These are phyloP conservation scores for Cocos nucifera DNA, from an alignment of 176 grass and related monocot species.

Conservation along the genomic window DNA sequence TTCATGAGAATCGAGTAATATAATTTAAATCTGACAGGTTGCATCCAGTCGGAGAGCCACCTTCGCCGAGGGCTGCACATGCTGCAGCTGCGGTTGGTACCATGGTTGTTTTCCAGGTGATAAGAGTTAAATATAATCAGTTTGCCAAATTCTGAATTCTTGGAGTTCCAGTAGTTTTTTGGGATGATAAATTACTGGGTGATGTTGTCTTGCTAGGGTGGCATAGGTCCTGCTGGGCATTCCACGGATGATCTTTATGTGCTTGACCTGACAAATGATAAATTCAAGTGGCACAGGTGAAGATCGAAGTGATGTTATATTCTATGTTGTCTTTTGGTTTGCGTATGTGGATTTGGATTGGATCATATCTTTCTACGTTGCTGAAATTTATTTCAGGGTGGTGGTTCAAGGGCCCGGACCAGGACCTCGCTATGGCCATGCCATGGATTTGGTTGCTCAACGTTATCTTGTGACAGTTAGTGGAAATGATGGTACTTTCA, in stretches of 20 bases:
- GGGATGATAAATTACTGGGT: neutral
- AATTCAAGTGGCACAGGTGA: slow-evolving; percentile 99
- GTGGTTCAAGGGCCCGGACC: slow-evolving; percentile 92
- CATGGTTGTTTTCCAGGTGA: slow-evolving; percentile 98
- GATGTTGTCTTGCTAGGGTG: slow-evolving; percentile 47
- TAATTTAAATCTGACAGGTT: slow-evolving; percentile 29
- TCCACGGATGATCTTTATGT: slow-evolving; percentile 97
- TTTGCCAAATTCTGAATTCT: neutral
- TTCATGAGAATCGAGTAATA: too few relatives aligned
- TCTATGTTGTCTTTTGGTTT: neutral
- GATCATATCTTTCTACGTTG: slow-evolving; percentile 18
- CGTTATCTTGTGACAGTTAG: slow-evolving; percentile 91
- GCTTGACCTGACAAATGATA: slow-evolving; percentile 96
- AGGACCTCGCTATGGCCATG: slow-evolving; percentile 93
- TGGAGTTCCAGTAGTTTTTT: slow-evolving; percentile 10
- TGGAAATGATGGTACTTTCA: slow-evolving; percentile 67
- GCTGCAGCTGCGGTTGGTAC: slow-evolving; percentile 75
- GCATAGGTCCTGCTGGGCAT: slow-evolving; percentile 91
- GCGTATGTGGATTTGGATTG: neutral
- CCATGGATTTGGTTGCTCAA: slow-evolving; percentile 90
- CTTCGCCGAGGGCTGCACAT: slow-evolving; percentile 85
- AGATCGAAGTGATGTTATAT: neutral
- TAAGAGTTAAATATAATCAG: neutral
- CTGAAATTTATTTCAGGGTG: slow-evolving; percentile 34
- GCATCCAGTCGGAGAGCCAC: slow-evolving; percentile 69